These are phyloP conservation scores for Citrus medica DNA, from an alignment of 345 rosid species.

Conservation along the genomic window DNA sequence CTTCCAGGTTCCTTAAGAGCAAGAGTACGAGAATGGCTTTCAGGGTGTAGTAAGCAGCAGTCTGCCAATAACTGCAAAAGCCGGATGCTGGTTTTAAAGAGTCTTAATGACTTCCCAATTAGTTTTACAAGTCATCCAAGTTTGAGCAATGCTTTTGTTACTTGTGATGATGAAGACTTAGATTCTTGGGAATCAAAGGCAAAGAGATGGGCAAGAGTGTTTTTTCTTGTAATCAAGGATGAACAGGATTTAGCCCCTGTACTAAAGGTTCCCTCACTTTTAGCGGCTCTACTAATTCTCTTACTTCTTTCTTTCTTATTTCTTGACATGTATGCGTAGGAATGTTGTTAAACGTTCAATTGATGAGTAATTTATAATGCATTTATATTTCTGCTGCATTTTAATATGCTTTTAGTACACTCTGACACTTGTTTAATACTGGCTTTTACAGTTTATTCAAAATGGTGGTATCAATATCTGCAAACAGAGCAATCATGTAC, in stretches of 20 bases:
- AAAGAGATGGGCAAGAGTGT: slow-evolving; percentile 75
- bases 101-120: slow-evolving; percentile 57
- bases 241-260: slow-evolving; percentile 49
- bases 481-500: slow-evolving; percentile 39
- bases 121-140: slow-evolving; percentile 33
- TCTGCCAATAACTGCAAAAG: slow-evolving; percentile 17
- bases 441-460: slow-evolving; percentile 56
- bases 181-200: slow-evolving; percentile 83
- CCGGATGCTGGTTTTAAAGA: slow-evolving; percentile 39
- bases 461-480: slow-evolving; percentile 38
- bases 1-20: slow-evolving; percentile 48
- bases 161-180: slow-evolving; percentile 82
- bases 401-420: background rate
- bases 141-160: slow-evolving; percentile 26
- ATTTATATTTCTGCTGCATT: background rate
- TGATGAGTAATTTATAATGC: background rate
- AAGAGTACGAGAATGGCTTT: slow-evolving; percentile 64
- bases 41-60: slow-evolving; percentile 30
- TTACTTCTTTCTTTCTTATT: background rate
- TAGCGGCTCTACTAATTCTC: too few species aligned
- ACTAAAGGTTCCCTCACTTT: slow-evolving; percentile 34
- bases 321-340: background rate
- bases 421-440: slow-evolving; percentile 14
- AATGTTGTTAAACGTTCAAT: background rate
- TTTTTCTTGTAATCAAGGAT: slow-evolving; percentile 51